Evolutionary conservation across 2,329 filamentous ascomycete genomes (phyloP), one percentile per base, ranked within the genome.

Genomic region (Parasarocladium wereldwijsianum): DNA sequence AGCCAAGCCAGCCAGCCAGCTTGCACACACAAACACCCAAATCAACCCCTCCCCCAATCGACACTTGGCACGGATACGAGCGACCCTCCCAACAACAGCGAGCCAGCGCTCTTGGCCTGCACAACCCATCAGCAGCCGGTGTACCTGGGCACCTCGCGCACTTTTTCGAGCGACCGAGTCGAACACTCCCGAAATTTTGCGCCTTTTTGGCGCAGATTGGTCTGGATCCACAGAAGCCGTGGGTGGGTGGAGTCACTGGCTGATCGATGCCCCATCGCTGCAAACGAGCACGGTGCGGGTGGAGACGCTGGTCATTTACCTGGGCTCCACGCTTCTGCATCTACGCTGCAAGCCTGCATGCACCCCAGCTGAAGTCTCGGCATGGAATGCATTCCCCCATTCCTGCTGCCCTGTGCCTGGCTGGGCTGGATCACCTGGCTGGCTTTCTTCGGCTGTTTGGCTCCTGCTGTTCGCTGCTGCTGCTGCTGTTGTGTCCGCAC

Each of bases 151-250:
- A n/a, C n/a, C n/a, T n/a, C n/a, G n/a, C n/a, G n/a, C n/a, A n/a
- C n/a, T n/a, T n/a, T n/a, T n/a, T n/a, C 19, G 19, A 24, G 28
- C 28, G 28, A 30, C 28, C 28, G 28, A 30, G 28, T 30, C 28
- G 28, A 21, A 21, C 9, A 8, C 7, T 7, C 20, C 28, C 28
- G 24, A 30, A 30, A 16, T 17, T 38, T 40, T 43, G 39, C 40
- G 40, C 41, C 39, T 40, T 45, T 44, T 41, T 41, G 29, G 39
- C 37, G 45, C 48, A 50, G 44, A 50, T 52, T 52, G 32, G 24
- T 22, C 24, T 24, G 40, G 43, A 34, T 39, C 50, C 50, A 50
- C 50, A 48, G 32, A 37, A 52, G 49, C 48, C 51, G 32, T n/a
- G n/a, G n/a, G n/a, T n/a, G n/a, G n/a, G n/a, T n/a, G n/a, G n/a